Evolutionary conservation across 1,139 yeast species (phyloP), one percentile per base, ranked within the genome.

Genomic region (Nakaseomyces sp.): DNA sequence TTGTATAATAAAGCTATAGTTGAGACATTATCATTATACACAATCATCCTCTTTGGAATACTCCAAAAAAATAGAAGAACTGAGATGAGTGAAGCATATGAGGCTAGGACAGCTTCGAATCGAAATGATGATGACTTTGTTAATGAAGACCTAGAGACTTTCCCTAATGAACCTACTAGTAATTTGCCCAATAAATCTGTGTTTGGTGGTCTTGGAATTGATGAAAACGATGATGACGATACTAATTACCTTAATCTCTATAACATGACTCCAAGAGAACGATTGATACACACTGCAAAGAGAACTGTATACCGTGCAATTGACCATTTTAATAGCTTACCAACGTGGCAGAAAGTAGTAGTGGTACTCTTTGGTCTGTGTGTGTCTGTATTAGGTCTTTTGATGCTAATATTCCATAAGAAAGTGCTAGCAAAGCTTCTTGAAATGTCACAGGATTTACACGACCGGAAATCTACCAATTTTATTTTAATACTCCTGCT

Each of bases 401-500:
- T 69, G 15, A 58, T 68, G 36, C 43, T 77, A 20, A 60, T 77
- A 2, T 77, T 73, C 65, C 82, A 77, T 56, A 64, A 69, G 13
- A 58, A 57, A 24, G 58, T 80, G 36, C 63, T 80, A 33, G 62
- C 65, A 10, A 52, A 66, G 36, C 57, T 79, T 45, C 73, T 76
- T 1, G 50, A 48, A 3, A 52, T 54, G 2, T 57, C 79, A 7
- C 68, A 83, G 3, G 74, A 75, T 20, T 57, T 56, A 62, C 48
- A 45, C 13, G 50, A 43, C 7, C 52, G 50, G 37, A 49, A 51
- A 44, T 66, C 64, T 46, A 91, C 93, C 0, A 69, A 73, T 30
- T 50, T 75, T 2, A 57, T 84, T 1, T 64, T 89, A 49, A 74
- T 81, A 49, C 22, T 64, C 4, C 52, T 74, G 18, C 58, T 80